phyloP scores from a whole-genome alignment of 1,139 yeast species.

The Groenewaldozyma sp. region DNA sequence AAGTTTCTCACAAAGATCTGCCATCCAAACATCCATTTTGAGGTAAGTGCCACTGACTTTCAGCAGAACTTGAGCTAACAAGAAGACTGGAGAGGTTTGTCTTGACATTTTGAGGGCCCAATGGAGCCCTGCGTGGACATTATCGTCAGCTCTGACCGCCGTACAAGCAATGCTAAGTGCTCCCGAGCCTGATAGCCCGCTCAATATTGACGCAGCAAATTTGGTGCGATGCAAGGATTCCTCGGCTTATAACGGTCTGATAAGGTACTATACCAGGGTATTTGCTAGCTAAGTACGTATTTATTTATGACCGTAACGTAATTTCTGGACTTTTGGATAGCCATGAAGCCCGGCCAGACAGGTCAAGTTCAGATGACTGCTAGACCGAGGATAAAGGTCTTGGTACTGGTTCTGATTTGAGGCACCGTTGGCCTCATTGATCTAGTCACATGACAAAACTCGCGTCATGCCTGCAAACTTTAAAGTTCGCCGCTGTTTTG shows the following conservation, averaged over 20 bases:
- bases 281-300: constrained; percentile 22
- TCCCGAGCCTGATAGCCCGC: constrained; percentile 82
- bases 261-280: constrained; percentile 49
- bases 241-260: constrained; percentile 50
- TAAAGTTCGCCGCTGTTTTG: too few relatives aligned
- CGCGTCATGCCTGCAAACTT: too few relatives aligned
- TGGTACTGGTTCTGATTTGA: too few relatives aligned
- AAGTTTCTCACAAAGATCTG: constrained; percentile 47
- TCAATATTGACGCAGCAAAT: constrained; percentile 82
- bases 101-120: constrained; percentile 60
- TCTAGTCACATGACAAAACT: too few relatives aligned
- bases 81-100: constrained; percentile 66
- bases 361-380: too few relatives aligned
- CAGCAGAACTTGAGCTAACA: constrained; percentile 5
- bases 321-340: too few relatives aligned
- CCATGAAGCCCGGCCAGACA: too few relatives aligned
- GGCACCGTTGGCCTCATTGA: too few relatives aligned
- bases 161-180: constrained; percentile 57
- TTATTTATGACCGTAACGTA: too few relatives aligned
- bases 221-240: constrained; percentile 50
- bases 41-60: constrained; percentile 16
- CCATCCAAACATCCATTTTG: constrained; percentile 66
- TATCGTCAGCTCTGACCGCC: constrained; percentile 62
- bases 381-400: too few relatives aligned
- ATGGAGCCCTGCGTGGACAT: constrained; percentile 91